A percentile compares a stretch with the other conserved stretches of the same genome.
phyloP scores from a whole-genome alignment of 495 filamentous ascomycete species.

The Pseudomonodictys pantanalensis region DNA sequence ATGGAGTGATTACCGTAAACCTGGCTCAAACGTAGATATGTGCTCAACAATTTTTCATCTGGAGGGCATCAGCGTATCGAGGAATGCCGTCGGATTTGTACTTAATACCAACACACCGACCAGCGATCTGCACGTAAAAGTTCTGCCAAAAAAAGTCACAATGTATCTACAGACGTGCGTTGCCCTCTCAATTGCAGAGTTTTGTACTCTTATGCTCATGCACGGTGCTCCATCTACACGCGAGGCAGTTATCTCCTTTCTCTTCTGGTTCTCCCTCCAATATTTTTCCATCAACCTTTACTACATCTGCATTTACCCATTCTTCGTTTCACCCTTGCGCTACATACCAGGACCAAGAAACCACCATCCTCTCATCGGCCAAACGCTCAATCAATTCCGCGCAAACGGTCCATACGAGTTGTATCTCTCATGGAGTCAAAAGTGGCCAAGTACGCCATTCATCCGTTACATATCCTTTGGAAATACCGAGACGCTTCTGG shows the following conservation, averaged over 20 bases:
- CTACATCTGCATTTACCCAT: neutral
- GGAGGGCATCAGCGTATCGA: neutral
- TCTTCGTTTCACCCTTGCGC: neutral
- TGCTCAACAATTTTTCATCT: neutral
- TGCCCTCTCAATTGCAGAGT: neutral
- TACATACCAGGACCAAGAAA: neutral
- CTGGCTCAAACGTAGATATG: neutral
- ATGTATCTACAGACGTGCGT: neutral
- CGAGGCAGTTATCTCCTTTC: neutral
- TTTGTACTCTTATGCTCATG: neutral
- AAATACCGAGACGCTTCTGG: conserved; percentile 67
- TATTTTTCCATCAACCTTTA: neutral
- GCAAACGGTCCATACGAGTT: conserved; percentile 56
- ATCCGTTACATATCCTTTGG: conserved; percentile 68
- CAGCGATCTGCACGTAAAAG: neutral
- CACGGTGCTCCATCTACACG: neutral
- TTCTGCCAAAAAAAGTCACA: neutral
- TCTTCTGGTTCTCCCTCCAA: neutral
- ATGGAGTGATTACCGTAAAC: neutral
- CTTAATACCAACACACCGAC: neutral
- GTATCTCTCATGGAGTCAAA: conserved; percentile 61
- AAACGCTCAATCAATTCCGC: conserved; percentile 53
- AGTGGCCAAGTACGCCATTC: conserved; percentile 74
- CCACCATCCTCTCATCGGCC: conserved; percentile 46
- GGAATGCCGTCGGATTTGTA: neutral